Percentiles rank a stretch among this genome's conserved stretches.
Conservation (phyloP, 371 early-diverging fungal genomes). For the Mucor sp. region DNA sequence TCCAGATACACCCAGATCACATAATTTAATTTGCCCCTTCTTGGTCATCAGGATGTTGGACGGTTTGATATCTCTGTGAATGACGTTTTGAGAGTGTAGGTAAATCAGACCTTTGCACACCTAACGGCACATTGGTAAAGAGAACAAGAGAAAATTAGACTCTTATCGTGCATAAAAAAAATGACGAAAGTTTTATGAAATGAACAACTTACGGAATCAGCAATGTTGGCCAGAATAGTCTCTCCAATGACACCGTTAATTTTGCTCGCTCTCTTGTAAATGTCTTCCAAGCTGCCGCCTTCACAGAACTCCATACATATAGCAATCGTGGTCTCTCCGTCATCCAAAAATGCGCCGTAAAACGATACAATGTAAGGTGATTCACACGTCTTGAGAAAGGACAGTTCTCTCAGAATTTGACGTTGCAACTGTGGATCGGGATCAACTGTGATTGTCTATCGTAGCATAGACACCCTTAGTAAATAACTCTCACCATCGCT, state of each 20-base stretch:
- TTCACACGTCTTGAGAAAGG: slow-evolving; percentile 84
- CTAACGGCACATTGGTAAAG: slow-evolving; percentile 22
- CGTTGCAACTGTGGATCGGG: slow-evolving; percentile 70
- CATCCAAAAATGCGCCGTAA: slow-evolving; percentile 91
- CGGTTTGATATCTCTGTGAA: slow-evolving; percentile 94
- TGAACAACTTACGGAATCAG: slow-evolving; percentile 63
- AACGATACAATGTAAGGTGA: slow-evolving; percentile 92
- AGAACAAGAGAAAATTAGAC: not conserved
- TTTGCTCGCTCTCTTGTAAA: slow-evolving; percentile 71
- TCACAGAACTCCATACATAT: slow-evolving; percentile 96
- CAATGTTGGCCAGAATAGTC: slow-evolving; percentile 77
- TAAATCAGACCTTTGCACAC: slow-evolving; percentile 80
- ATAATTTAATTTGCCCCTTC: slow-evolving; percentile 89
- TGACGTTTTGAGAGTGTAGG: slow-evolving; percentile 75
- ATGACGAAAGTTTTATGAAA: not conserved
- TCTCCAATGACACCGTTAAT: slow-evolving; percentile 72
- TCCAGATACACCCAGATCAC: slow-evolving; percentile 95
- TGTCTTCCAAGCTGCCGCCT: slow-evolving; percentile 81
- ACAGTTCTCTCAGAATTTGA: slow-evolving; percentile 89
- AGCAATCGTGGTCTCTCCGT: slow-evolving; percentile 79
- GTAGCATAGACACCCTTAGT: not conserved
- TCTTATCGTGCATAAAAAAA: not conserved
- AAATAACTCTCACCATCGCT: not conserved
- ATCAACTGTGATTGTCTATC: slow-evolving; percentile 66
- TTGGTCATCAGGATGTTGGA: slow-evolving; percentile 87